Evolutionary conservation across 805 yeast genomes (phyloP), one percentile per base, ranked within the genome.

Genomic region (Zygosaccharomyces bisporus): DNA sequence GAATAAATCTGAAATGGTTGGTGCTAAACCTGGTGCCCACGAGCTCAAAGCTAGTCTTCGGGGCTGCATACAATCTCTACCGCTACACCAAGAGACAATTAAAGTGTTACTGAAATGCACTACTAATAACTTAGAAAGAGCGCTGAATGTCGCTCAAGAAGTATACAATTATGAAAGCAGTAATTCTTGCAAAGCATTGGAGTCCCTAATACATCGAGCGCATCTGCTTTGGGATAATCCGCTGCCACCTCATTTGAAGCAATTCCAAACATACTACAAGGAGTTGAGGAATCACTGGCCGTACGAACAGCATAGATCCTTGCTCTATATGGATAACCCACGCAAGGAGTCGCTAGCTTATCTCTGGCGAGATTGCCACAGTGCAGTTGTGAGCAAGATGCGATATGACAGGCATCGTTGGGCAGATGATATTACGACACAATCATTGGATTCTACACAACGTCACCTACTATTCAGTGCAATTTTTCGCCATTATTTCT

Each of bases 221-320:
- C 53, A 55, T 30, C 49, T 53, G 32, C 43, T 45, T n/a, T 48
- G 54, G 54, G 20, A 39, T 10, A 49, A 46, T 27, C 47, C 45
- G 6, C 29, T 39, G 27, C 57, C 57, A 6, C 31, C 13, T 7
- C 55, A 54, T 39, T n/a, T 55, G 7, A 31, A 33, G 25, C 29
- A 24, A 18, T 50, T 55, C 18, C 45, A 50, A 19, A 27, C 36
- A 5, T 30, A 52, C 41, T 47, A 46, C 41, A 29, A 23, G 9
- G 55, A 52, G 14, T 18, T 56, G 37, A 39, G 50, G 3, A 44
- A 46, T 25, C 47, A 42, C 35, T 54, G 58, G 58, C 60, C 60
- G 17, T 51, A 52, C 34, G 60, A 56, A 42, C 43, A 33, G 12
- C 53, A 54, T 16, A 37, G 53, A 8, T 20, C 45, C 12, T 32